Evolutionary conservation across 352 stramenopile species (phyloP), one percentile per base, ranked within the genome.

Genomic region (Detonula confervacea): DNA sequence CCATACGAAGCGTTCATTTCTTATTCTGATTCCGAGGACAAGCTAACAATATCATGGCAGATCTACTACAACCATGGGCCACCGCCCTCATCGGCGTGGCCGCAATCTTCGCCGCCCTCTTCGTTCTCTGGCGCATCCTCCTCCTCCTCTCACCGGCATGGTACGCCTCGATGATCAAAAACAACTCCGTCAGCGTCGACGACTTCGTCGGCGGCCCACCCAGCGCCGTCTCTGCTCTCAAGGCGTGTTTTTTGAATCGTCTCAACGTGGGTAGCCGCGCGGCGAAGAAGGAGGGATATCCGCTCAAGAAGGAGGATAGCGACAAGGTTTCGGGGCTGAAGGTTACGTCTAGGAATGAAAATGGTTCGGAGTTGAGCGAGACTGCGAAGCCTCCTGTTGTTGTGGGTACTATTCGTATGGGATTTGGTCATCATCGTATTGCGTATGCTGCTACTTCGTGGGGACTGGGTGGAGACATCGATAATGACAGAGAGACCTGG

Each of bases 351-450:
- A 65, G 72, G n/a, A 77, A 77, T 49, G 59, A 73, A 22, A 66
- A 59, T 35, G 62, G 59, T 33, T 22, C 35, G 14, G 27, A 29
- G 46, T 57, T 30, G 14, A 62, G 25, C 20, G 14, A 14, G 39
- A 72, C 54, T n/a, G 24, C 67, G 46, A 91, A 91, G 61, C 56
- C 75, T 59, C 84, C 89, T 0, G 67, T 95, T 47, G 73, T 95
- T 14, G 83, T 95, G 20, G 92, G 88, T 14, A 95, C 90, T 16
- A 95, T 95, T 83, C 89, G 92, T 16, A 95, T 95, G 92, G 92
- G 92, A 63, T 95, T 95, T 75, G 92, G 92, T 69, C 92, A 95
- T 87, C 92, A 95, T 86, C 89, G 92, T 56, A 90, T 95, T 71
- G 92, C 92, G 12, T 94, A 95, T 77, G 85, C 86, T 25, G 85